These are phyloP conservation scores for Suillus subalutaceus DNA, from an alignment of 768 basidiomycete genomes.

Conservation along the genomic window DNA sequence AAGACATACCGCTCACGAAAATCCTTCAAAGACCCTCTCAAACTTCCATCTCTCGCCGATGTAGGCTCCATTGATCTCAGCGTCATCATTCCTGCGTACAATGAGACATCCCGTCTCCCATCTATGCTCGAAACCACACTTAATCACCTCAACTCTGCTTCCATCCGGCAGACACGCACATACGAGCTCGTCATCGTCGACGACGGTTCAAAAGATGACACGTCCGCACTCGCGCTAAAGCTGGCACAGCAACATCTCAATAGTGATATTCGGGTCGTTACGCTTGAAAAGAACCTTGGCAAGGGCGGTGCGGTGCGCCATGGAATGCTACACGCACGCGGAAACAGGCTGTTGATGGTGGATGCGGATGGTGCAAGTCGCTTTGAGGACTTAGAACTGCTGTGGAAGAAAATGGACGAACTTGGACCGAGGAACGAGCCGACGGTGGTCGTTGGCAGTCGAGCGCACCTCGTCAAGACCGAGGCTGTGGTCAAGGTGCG, in stretches of 20 bases:
- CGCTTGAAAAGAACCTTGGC: conserved; percentile 78
- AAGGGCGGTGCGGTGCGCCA: conserved; percentile 95
- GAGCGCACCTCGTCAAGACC: conserved; percentile 90
- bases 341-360: conserved; percentile 81
- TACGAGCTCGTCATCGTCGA: conserved; percentile 89
- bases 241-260: conserved; percentile 59
- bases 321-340: conserved; percentile 84
- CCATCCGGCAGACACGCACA: conserved; percentile 45
- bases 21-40: conserved; percentile 56
- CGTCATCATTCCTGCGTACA: conserved; percentile 90
- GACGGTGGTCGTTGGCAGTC: conserved; percentile 80
- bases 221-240: conserved; percentile 62
- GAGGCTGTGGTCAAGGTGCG: conserved; percentile 92
- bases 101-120: conserved; percentile 83
- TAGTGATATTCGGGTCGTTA: conserved; percentile 76
- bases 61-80: conserved; percentile 68
- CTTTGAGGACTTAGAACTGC: conserved; percentile 79
- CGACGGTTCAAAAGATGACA: conserved; percentile 85
- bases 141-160: conserved; percentile 53
- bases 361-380: conserved; percentile 94
- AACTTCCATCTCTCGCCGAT: conserved; percentile 59
- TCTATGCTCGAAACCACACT: conserved; percentile 81
- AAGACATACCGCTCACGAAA: conserved; percentile 62
- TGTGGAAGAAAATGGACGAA: conserved; percentile 76
- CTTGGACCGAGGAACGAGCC: conserved; percentile 51